Percentiles rank a stretch among this genome's conserved stretches.
These are phyloP conservation scores for Taxillus chinensis DNA, from an alignment of 164 flowering plant species.

Conservation along the genomic window DNA sequence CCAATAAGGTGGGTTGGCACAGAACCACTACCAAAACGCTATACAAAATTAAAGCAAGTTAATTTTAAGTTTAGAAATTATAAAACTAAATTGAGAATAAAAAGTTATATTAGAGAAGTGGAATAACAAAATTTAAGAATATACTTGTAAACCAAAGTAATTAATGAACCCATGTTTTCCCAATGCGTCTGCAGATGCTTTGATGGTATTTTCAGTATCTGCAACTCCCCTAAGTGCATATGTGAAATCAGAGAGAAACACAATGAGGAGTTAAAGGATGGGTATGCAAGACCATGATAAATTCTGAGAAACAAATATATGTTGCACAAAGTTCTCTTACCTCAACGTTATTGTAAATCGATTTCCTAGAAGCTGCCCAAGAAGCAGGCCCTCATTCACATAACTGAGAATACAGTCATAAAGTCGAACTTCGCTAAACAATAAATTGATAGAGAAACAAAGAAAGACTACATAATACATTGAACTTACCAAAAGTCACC, in stretches of 20 bases:
- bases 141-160: slow-evolving; percentile 93
- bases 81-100: background rate
- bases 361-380: slow-evolving; percentile 93
- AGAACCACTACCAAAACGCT: slow-evolving; percentile 97
- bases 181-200: slow-evolving; percentile 59
- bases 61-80: slow-evolving; percentile 1
- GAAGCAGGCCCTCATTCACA: slow-evolving; percentile 76
- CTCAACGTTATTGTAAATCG: slow-evolving; percentile 81
- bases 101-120: background rate
- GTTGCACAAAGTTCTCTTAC: slow-evolving; percentile 17
- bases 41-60: slow-evolving; percentile 10
- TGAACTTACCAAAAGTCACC: slow-evolving; percentile 79
- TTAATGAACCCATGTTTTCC: slow-evolving; percentile 82
- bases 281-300: background rate
- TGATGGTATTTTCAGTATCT: slow-evolving; percentile 69
- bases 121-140: slow-evolving; percentile 6
- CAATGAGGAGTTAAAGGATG: slow-evolving; percentile 4
- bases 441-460: slow-evolving; percentile 1
- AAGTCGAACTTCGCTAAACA: slow-evolving; percentile 1
- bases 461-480: slow-evolving; percentile 2
- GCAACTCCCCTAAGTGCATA: slow-evolving; percentile 69
- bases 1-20: slow-evolving; percentile 88
- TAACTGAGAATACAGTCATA: slow-evolving; percentile 34
- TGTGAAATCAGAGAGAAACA: slow-evolving; percentile 8
- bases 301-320: background rate